phyloP scores from a whole-genome alignment of 768 basidiomycete species.

The Cystobasidium ongulense region DNA sequence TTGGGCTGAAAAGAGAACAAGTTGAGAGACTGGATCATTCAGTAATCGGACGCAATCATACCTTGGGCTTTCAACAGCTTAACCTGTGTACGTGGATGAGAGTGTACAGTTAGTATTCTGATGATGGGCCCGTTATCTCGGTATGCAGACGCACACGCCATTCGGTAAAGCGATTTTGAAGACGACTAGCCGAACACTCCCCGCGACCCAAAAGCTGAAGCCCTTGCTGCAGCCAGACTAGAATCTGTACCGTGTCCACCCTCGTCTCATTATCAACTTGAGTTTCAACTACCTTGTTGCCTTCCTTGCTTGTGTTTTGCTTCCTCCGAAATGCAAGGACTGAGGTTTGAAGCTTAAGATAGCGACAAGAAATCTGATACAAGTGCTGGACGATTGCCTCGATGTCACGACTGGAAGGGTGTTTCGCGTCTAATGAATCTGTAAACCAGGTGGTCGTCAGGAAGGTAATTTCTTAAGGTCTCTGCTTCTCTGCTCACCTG shows the following conservation, averaged over 20 bases:
- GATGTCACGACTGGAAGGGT: background rate
- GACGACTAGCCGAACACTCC: background rate
- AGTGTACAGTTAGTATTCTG: too few species aligned
- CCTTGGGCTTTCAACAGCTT: background rate
- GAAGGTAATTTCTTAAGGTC: too few species aligned
- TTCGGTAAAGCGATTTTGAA: background rate
- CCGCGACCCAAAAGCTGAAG: background rate
- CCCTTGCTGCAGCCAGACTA: background rate
- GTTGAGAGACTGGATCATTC: background rate
- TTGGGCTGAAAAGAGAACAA: background rate
- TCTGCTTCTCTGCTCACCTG: background rate
- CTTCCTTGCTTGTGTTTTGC: background rate
- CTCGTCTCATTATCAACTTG: background rate
- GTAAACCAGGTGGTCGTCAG: too few species aligned
- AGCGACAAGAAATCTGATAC: background rate
- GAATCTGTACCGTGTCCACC: background rate
- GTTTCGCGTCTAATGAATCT: background rate
- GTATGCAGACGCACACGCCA: background rate
- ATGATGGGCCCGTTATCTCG: too few species aligned
- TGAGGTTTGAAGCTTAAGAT: background rate
- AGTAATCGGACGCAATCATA: too few species aligned
- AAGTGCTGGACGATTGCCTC: background rate
- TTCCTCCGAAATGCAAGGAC: too few species aligned
- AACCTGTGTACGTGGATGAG: too few species aligned
- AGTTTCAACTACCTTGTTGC: background rate